Conservation (phyloP, 2,329 filamentous ascomycete species). For the Exophiala oligosperma region DNA sequence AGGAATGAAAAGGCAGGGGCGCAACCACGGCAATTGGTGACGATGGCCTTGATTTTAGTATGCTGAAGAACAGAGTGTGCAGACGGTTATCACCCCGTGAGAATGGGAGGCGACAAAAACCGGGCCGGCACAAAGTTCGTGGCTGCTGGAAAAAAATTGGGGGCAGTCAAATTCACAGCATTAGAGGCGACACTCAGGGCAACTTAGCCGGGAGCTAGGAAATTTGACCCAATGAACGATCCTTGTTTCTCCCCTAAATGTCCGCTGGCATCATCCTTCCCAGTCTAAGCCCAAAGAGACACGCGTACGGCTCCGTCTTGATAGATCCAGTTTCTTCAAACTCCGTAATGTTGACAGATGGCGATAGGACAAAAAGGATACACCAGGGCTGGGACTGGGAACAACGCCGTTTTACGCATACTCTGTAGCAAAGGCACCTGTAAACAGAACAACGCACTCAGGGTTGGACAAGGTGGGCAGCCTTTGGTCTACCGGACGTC, state of each 20-base stretch:
- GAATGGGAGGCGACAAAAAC: not conserved
- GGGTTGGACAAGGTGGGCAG: no score
- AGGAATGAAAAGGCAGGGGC: not conserved
- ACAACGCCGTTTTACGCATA: no score
- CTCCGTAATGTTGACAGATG: not conserved
- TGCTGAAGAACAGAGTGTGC: not conserved
- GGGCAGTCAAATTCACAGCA: not conserved
- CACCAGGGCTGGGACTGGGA: no score
- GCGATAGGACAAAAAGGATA: not conserved
- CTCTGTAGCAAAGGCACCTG: not conserved
- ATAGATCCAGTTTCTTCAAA: not conserved
- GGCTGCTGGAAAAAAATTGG: not conserved
- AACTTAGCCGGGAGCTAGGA: not conserved
- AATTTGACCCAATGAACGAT: not conserved
- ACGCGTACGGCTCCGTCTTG: not conserved
- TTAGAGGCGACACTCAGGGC: not conserved
- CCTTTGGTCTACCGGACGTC: not conserved
- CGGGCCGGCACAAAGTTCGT: not conserved
- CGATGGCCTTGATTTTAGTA: not conserved
- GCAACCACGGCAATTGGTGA: not conserved
- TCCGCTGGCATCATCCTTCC: not conserved
- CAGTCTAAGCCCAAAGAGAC: not conserved
- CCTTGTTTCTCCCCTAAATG: not conserved
- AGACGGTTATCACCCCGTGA: not conserved
- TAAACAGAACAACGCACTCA: not conserved